Evolutionary conservation across 2,329 filamentous ascomycete genomes (phyloP).

Genomic region (Fusarium sp.): DNA sequence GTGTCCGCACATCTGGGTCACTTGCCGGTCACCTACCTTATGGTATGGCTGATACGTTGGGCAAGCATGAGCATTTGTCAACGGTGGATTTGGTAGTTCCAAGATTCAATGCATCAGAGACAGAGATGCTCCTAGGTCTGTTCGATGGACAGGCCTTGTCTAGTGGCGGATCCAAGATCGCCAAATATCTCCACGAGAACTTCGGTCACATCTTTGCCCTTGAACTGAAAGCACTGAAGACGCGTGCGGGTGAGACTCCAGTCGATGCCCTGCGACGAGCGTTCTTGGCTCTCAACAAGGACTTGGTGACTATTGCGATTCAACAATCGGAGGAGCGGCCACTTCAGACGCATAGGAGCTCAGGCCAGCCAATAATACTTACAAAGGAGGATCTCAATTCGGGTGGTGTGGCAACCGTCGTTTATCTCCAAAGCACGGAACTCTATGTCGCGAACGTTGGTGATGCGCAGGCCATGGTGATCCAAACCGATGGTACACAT

Average conservation of each 20-base stretch:
- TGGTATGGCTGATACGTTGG: slow-evolving; percentile 96
- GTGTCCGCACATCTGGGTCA: slow-evolving; percentile 97
- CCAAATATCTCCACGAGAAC: slow-evolving; percentile 96
- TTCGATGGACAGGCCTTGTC: slow-evolving; percentile 95
- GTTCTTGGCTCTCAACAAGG: slow-evolving; percentile 92
- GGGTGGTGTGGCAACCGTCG: slow-evolving; percentile 89
- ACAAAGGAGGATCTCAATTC: slow-evolving; percentile 90
- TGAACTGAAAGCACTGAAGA: slow-evolving; percentile 80
- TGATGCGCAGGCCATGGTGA: slow-evolving; percentile 94
- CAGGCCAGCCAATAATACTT: slow-evolving; percentile 78
- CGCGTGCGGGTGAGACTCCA: slow-evolving; percentile 76
- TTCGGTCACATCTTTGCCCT: slow-evolving; percentile 86
- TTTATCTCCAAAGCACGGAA: slow-evolving; percentile 90
- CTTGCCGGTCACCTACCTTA: slow-evolving; percentile 91
- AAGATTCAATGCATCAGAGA: slow-evolving; percentile 87
- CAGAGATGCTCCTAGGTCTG: slow-evolving; percentile 90
- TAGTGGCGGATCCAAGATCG: slow-evolving; percentile 91
- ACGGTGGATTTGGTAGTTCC: slow-evolving; percentile 96
- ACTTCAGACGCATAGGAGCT: slow-evolving; percentile 74
- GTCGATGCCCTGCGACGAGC: slow-evolving; percentile 85
- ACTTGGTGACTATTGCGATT: slow-evolving; percentile 85
- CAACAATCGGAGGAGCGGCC: slow-evolving; percentile 82
- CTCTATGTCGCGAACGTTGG: slow-evolving; percentile 96
- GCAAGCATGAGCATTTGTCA: slow-evolving; percentile 92
- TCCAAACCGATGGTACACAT: slow-evolving; percentile 86